These are phyloP conservation scores for Zygoascus bituminiphila DNA, from an alignment of 805 yeast species.

Conservation along the genomic window DNA sequence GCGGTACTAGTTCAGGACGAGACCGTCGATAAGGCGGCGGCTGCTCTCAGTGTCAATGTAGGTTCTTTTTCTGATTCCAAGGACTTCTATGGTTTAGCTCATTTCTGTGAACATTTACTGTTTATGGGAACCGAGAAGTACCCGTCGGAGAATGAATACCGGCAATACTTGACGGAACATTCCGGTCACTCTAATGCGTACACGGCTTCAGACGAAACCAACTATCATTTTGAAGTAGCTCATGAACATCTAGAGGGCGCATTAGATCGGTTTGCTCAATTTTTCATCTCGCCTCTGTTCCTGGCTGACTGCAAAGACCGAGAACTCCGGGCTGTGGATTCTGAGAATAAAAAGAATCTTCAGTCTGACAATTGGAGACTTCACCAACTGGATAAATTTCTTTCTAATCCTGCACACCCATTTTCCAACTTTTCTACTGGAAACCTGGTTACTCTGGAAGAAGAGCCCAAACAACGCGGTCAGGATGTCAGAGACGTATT, in stretches of 20 bases:
- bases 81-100: conserved; percentile 73
- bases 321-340: conserved; percentile 90
- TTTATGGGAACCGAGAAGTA: conserved; percentile 75
- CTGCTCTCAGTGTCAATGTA: conserved; percentile 64
- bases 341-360: conserved; percentile 89
- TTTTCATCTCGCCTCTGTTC: conserved; percentile 80
- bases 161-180: conserved; percentile 68
- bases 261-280: conserved; percentile 85
- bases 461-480: conserved; percentile 50
- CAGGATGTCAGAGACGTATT: conserved; percentile 75
- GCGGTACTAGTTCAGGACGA: conserved; percentile 72
- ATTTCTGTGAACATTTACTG: conserved; percentile 76
- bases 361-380: conserved; percentile 87
- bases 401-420: conserved; percentile 72
- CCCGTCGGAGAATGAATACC: conserved; percentile 67
- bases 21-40: conserved; percentile 51
- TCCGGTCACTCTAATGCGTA: conserved; percentile 90
- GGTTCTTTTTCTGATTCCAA: conserved; percentile 79
- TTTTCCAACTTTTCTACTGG: conserved; percentile 88
- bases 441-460: conserved; percentile 64
- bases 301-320: conserved; percentile 69
- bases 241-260: conserved; percentile 77
- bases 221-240: conserved; percentile 80
- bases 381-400: conserved; percentile 71
- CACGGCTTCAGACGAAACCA: conserved; percentile 82